Evolutionary conservation across 2,329 filamentous ascomycete species (phyloP).

Genomic region (Colletotrichum sublineola): DNA sequence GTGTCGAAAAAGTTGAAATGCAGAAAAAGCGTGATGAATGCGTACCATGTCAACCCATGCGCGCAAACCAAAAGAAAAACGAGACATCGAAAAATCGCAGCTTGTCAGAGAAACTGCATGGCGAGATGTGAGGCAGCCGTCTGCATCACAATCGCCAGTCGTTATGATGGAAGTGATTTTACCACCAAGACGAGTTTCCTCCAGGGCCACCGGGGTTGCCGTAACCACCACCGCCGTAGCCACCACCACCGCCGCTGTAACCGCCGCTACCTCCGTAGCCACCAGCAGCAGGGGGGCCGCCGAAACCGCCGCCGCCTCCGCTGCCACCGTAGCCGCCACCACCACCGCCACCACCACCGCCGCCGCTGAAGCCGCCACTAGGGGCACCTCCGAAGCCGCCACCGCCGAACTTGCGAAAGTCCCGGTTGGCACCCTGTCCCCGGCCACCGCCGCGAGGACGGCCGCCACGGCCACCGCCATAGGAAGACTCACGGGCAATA

Average conservation of each 20-base stretch:
- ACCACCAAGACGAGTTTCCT: slow-evolving; percentile 79
- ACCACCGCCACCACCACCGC: slow-evolving; percentile 52
- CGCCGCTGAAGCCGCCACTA: slow-evolving; percentile 58
- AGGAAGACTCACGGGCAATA: slow-evolving; percentile 94
- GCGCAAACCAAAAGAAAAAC: slow-evolving; percentile 40
- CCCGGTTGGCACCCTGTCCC: slow-evolving; percentile 80
- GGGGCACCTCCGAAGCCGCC: slow-evolving; percentile 59
- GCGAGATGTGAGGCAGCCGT: slow-evolving; percentile 4
- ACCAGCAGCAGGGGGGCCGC: slow-evolving; percentile 57
- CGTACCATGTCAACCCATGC: slow-evolving; percentile 40
- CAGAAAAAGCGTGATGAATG: slow-evolving; percentile 48
- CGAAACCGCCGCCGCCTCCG: slow-evolving; percentile 55
- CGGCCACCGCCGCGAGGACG: slow-evolving; percentile 80
- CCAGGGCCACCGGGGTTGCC: slow-evolving; percentile 76
- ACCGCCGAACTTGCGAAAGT: slow-evolving; percentile 84
- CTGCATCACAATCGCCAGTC: slow-evolving; percentile 17
- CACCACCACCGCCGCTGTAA: slow-evolving; percentile 56
- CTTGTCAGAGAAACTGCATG: slow-evolving; percentile 45
- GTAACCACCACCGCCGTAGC: slow-evolving; percentile 69
- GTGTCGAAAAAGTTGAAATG: slow-evolving; percentile 46
- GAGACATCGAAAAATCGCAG: slow-evolving; percentile 51
- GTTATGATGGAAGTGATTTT: slow-evolving; percentile 50
- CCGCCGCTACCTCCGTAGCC: slow-evolving; percentile 63
- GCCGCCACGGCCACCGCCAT: slow-evolving; percentile 78
- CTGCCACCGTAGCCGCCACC: slow-evolving; percentile 57